These are phyloP conservation scores for Cucumis melo DNA, from an alignment of 306 rosid genomes.

Conservation along the genomic window DNA sequence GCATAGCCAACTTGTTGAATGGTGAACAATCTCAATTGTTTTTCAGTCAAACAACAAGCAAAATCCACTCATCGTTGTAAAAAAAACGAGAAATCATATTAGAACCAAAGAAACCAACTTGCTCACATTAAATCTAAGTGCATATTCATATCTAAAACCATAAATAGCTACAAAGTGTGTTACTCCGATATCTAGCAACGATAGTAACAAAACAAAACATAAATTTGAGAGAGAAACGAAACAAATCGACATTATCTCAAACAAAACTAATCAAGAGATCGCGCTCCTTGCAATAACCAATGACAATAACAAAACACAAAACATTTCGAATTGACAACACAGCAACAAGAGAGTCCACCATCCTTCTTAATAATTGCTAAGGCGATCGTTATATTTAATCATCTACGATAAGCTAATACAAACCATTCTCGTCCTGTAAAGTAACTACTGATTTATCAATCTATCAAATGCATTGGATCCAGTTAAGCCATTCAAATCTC, in stretches of 20 bases:
- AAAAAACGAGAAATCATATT: background rate
- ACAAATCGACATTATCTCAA: background rate
- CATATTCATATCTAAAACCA: background rate
- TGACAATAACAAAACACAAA: background rate
- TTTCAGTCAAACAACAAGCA: background rate
- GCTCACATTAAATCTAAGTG: background rate
- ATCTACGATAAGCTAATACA: background rate
- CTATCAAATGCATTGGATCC: background rate
- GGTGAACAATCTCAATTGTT: background rate
- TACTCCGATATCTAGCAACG: background rate
- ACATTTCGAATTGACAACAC: background rate
- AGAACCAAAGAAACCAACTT: background rate
- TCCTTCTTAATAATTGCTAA: background rate
- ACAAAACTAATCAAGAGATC: background rate
- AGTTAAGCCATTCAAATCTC: background rate
- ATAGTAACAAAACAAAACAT: background rate
- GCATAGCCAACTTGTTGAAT: background rate
- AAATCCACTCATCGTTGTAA: background rate
- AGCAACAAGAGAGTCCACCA: background rate
- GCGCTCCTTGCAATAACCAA: background rate
- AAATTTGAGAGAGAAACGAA: background rate
- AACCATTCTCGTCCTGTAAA: background rate
- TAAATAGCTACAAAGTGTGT: background rate
- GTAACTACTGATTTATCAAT: background rate
- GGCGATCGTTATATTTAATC: background rate